Evolutionary conservation across 148 eudicot genomes (phyloP), one percentile per base, ranked within the genome.

Genomic region (Silene uniflora): DNA sequence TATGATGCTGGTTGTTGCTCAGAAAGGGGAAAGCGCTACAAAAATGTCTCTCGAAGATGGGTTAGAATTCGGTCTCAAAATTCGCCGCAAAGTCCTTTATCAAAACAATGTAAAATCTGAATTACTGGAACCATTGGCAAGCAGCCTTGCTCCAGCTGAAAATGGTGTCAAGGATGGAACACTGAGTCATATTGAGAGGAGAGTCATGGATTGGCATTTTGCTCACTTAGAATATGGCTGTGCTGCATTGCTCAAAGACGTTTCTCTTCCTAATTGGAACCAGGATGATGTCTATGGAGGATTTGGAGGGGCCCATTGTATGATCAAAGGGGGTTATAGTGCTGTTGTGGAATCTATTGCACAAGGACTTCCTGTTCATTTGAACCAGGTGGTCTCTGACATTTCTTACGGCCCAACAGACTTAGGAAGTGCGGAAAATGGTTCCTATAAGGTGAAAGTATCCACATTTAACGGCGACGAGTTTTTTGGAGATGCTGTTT

Each of bases 131-230:
- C 75, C 79, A 5, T 27, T 25, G 65, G 78, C 74, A 66, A 84
- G 81, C 49, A 67, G 70, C 22, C 76, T 74, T 61, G 35, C 73
- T 76, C 65, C 76, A 54, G 84, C 73, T 39, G 69, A 67, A 27
- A 73, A 66, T 27, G 78, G 42, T 75, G 73, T 74, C n/a, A 82
- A 79, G 42, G 79, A 72, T 55, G 91, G 83, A 78, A 75, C 81
- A 73, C 85, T 96, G 86, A 91, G 85, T 82, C 97, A 93, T 82
- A 90, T 91, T 64, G 99, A 96, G 86, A 92, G 99, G 89, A 88
- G 99, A 81, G 91, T 96, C 69, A 92, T 96, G 95, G 92, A 96
- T 85, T 96, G 99, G 99, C 99, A 96, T 92, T 91, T 89, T 81
- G 99, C 99, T 27, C 85, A 96, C 75, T 85, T 96, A 83, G 99